Percentiles rank a stretch among this genome's conserved stretches.
phyloP scores from a whole-genome alignment of 1,284 basidiomycete species.

The Cystobasidium slooffiae region DNA sequence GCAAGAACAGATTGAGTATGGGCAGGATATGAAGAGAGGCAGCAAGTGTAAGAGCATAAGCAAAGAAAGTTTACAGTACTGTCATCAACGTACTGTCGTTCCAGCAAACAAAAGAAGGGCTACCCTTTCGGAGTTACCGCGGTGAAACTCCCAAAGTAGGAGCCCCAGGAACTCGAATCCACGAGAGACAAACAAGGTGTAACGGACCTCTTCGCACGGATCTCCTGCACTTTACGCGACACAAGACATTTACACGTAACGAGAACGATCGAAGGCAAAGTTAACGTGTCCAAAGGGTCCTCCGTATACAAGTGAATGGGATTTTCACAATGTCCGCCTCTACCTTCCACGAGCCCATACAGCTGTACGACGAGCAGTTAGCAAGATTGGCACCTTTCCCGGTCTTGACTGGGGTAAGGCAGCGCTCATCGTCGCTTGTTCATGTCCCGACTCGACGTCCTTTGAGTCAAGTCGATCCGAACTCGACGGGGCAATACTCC shows the following conservation, averaged over 20 bases:
- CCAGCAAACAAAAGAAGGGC: no score
- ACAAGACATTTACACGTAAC: slow-evolving; percentile 7
- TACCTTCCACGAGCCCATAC: slow-evolving; percentile 2
- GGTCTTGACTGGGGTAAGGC: slow-evolving; percentile 4
- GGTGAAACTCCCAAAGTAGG: background rate
- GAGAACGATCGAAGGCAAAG: background rate
- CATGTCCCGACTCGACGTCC: background rate
- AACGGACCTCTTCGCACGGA: background rate
- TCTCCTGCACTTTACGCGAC: background rate
- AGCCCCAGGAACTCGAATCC: slow-evolving; percentile 5
- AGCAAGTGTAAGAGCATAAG: no score
- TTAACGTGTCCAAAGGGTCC: no score
- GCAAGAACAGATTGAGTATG: no score
- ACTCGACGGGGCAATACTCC: background rate
- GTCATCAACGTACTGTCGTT: no score
- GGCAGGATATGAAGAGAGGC: no score
- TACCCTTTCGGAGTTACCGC: background rate
- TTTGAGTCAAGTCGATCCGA: background rate
- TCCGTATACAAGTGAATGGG: background rate
- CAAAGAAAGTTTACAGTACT: no score
- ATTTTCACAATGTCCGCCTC: slow-evolving; percentile 7
- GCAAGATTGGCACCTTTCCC: slow-evolving; percentile 14
- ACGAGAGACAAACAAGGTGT: slow-evolving; percentile 1
- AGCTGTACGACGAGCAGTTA: slow-evolving; percentile 28
- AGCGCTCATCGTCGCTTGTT: slow-evolving; percentile 24